Evolutionary conservation across 2,329 filamentous ascomycete species (phyloP).

Genomic region (Aspergillus calidoustus): DNA sequence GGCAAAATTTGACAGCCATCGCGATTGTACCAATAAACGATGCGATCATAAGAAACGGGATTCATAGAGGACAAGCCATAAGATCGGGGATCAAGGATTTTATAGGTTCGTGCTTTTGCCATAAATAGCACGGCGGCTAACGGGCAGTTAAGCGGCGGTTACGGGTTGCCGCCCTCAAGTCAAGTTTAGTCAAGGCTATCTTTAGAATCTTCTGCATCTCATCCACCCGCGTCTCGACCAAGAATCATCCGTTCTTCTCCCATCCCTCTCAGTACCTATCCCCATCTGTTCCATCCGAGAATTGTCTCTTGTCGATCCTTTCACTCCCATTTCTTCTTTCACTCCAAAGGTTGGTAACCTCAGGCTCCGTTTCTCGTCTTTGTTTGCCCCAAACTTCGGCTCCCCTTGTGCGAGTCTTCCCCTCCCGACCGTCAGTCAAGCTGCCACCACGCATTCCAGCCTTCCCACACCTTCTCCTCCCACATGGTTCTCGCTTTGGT

Average conservation of each 20-base stretch:
- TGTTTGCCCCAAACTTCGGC: constrained; percentile 8
- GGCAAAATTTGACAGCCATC: not conserved
- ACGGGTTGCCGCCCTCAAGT: constrained; percentile 13
- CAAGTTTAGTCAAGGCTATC: constrained; percentile 29
- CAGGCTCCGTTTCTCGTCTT: constrained; percentile 12
- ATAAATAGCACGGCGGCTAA: constrained; percentile 23
- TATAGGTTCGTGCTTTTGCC: not conserved
- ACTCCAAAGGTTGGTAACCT: constrained; percentile 21
- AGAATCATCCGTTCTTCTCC: constrained; percentile 21
- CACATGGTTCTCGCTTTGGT: constrained; percentile 17
- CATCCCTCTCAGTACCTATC: constrained; percentile 22
- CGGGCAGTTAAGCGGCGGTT: constrained; percentile 17
- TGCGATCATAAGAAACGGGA: not conserved
- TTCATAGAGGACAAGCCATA: not conserved
- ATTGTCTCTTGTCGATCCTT: constrained; percentile 19
- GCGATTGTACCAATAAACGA: not conserved
- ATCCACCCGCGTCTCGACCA: constrained; percentile 30
- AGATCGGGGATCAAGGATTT: not conserved
- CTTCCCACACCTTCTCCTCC: constrained; percentile 10
- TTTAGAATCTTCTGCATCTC: constrained; percentile 39
- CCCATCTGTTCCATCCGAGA: constrained; percentile 19
- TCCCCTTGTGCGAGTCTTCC: constrained; percentile 10
- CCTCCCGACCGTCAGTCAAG: constrained; percentile 11
- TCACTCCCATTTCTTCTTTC: constrained; percentile 12
- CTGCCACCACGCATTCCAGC: constrained; percentile 2